phyloP scores from a whole-genome alignment of 805 yeast genomes.

The Saccharomyces paradoxus region DNA sequence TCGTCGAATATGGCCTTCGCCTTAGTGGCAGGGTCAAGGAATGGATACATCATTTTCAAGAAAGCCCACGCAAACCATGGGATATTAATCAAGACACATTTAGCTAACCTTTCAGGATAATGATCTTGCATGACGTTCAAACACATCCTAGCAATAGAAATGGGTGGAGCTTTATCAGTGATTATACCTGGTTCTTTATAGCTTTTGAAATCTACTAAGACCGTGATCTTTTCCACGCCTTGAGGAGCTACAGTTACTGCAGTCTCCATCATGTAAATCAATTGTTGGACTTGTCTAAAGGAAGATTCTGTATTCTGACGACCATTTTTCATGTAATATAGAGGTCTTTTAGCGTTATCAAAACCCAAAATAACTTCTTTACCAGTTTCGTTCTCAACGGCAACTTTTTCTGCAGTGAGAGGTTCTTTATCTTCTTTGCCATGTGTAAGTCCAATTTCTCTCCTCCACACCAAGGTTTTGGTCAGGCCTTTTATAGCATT shows the following conservation, averaged over 20 bases:
- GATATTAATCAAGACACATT: conserved; percentile 45
- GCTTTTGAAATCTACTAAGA: conserved; percentile 48
- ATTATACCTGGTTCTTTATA: conserved; percentile 30
- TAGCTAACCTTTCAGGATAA: conserved; percentile 51
- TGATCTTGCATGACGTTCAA: conserved; percentile 46
- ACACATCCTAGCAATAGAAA: conserved; percentile 43
- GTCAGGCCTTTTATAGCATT: conserved; percentile 39
- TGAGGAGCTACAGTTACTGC: conserved; percentile 49
- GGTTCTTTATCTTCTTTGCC: conserved; percentile 31
- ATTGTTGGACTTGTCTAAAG: conserved; percentile 45
- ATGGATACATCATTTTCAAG: conserved; percentile 48
- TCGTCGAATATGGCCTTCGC: conserved; percentile 51
- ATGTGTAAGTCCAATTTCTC: conserved; percentile 40
- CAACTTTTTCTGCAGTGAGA: conserved; percentile 36
- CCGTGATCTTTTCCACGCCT: conserved; percentile 48
- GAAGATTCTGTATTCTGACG: conserved; percentile 48
- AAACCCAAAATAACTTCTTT: conserved; percentile 47
- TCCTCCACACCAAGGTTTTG: conserved; percentile 46
- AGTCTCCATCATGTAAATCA: conserved; percentile 49
- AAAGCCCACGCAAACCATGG: conserved; percentile 53
- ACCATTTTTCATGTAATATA: conserved; percentile 45
- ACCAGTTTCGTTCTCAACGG: conserved; percentile 45
- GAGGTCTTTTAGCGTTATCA: conserved; percentile 46
- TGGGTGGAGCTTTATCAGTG: conserved; percentile 40
- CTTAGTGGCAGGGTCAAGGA: conserved; percentile 51